Conservation (phyloP, 1,284 basidiomycete species). For the Tylopilus sp. region DNA sequence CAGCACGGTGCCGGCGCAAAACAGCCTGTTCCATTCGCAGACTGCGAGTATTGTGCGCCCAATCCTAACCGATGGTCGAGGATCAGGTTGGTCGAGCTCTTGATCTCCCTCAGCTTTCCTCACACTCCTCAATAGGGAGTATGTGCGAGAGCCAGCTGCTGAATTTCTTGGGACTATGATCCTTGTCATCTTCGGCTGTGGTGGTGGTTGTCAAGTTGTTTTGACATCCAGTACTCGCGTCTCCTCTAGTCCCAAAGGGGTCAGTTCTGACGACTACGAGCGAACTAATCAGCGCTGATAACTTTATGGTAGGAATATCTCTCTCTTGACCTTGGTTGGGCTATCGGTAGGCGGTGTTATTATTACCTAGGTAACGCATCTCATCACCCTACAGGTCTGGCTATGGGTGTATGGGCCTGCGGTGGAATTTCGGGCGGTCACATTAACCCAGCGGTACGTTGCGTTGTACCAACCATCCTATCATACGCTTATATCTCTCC, state of each 20-base stretch:
- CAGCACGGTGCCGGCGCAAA: conserved; percentile 4
- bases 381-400: conserved; percentile 35
- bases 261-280: conserved; percentile 36
- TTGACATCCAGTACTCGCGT: conserved; percentile 52
- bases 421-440: conserved; percentile 71
- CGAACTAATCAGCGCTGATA: background rate
- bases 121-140: conserved; percentile 30
- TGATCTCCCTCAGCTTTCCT: background rate
- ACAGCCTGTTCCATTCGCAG: conserved; percentile 20
- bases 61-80: conserved; percentile 55
- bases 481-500: conserved; percentile 6
- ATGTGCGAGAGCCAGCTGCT: conserved; percentile 57
- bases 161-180: conserved; percentile 68
- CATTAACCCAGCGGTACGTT: conserved; percentile 66
- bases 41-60: conserved; percentile 25
- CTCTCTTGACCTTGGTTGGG: conserved; percentile 65
- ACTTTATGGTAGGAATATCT: conserved; percentile 45
- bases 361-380: background rate
- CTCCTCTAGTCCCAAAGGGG: conserved; percentile 53
- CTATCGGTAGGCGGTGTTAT: conserved; percentile 41
- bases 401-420: conserved; percentile 65
- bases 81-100: conserved; percentile 43
- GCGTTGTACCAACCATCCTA: conserved; percentile 12
- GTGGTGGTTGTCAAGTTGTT: conserved; percentile 59
- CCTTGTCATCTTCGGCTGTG: conserved; percentile 61